Evolutionary conservation across 2,329 filamentous ascomycete species (phyloP), one percentile per base, ranked within the genome.

Genomic region (Hypoxylon sp.): DNA sequence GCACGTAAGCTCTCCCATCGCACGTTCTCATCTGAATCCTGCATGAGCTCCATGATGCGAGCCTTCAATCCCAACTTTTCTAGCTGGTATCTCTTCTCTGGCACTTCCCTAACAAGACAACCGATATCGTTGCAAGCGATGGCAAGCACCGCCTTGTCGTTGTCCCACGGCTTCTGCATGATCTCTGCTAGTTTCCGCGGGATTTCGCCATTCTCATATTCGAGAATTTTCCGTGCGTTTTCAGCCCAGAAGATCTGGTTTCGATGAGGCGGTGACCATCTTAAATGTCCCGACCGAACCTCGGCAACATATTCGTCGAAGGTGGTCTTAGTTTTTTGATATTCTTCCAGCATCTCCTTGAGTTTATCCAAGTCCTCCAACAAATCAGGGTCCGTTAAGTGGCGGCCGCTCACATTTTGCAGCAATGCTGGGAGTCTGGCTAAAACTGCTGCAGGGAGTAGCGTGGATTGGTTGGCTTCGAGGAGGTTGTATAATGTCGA

Each of bases 51-150:
- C 94, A 98, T 97, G 67, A 97, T 91, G 72, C 93, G 87, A 17
- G 88, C 88, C 87, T 98, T 98, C 69, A 98, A 81, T 0, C 93
- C 93, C 46, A 94, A 80, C 82, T 90, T 94, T 83, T 98, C 94
- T 73, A 97, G 85, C 78, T 91, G 88, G 64, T 86, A 83, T 75
- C 94, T 85, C 82, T 91, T 92, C 82, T 97, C 94, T 0, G 94
- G 94, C 60, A 95, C 92, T 80, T 97, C 93, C 80, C 93, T 94
- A 52, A 98, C 94, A 67, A 98, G 82, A 69, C 86, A 90, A n/a
- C 93, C 94, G 19, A 98, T 88, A 77, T 98, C 94, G 78, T 97
- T 97, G 82, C 94, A 97, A 19, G 92, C 94, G 81, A 97, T 95
- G 1, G 94, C 94, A 70, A 98, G 83, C 21, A 97, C 94, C 76